Percentiles rank a stretch among this genome's conserved stretches.
phyloP scores from a whole-genome alignment of 495 filamentous ascomycete genomes.

The Echria macrotheca region DNA sequence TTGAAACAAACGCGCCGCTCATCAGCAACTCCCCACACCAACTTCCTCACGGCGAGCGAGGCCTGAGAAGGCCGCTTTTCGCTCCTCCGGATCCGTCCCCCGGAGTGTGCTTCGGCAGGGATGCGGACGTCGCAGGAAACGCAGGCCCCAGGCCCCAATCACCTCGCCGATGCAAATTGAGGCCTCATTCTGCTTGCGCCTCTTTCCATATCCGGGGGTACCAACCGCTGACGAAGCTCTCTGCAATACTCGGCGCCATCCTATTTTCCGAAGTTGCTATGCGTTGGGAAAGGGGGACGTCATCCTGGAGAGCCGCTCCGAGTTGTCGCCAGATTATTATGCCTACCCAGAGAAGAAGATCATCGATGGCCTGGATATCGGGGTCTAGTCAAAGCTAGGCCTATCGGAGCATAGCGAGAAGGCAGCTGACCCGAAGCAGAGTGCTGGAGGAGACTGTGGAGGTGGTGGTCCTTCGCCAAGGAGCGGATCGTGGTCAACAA shows the following conservation, averaged over 20 bases:
- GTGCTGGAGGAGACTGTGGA: not conserved
- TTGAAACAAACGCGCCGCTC: conserved; percentile 11
- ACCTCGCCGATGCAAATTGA: conserved; percentile 1
- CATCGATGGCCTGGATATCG: too few relatives aligned
- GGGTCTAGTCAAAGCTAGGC: conserved; percentile 8
- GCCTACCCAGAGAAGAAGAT: too few relatives aligned
- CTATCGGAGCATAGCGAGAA: conserved; percentile 16
- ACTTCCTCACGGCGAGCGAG: not conserved
- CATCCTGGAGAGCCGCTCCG: not conserved
- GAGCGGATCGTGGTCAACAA: not conserved
- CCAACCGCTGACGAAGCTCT: not conserved
- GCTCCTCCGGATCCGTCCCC: conserved; percentile 15
- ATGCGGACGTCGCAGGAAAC: conserved; percentile 7
- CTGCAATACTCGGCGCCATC: not conserved
- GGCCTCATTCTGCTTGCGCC: not conserved
- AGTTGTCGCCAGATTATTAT: too few relatives aligned
- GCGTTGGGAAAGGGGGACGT: not conserved
- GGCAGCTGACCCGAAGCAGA: conserved; percentile 15
- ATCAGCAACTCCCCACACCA: not conserved
- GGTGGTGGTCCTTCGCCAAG: conserved; percentile 1
- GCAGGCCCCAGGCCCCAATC: conserved; percentile 6
- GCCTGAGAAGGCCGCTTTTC: not conserved
- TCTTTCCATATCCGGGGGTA: not conserved
- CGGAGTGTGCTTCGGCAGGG: conserved; percentile 2
- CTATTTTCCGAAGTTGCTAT: not conserved